These are phyloP conservation scores for Diaporthe sp. DNA, from an alignment of 2,329 filamentous ascomycete genomes.

Conservation along the genomic window DNA sequence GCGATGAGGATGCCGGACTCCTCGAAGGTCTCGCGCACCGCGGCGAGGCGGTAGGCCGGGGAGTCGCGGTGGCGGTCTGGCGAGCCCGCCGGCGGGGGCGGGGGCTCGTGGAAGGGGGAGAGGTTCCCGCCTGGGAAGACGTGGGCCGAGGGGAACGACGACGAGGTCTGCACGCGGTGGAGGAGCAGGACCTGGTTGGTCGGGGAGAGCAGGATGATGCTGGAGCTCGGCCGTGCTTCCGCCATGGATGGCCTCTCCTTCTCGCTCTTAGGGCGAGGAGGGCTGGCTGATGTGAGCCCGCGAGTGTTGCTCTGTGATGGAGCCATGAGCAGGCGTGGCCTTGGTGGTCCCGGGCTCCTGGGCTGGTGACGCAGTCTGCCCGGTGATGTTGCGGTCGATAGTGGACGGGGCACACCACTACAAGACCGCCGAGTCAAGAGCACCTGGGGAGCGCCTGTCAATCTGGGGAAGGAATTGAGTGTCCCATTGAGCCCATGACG, in stretches of 20 bases:
- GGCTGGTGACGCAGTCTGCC: not conserved
- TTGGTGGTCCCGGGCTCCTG: not conserved
- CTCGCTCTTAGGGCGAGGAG: not conserved
- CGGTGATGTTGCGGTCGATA: not conserved
- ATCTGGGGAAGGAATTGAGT: not conserved
- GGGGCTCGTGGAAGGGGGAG: slow-evolving; percentile 82
- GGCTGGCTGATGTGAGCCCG: not conserved
- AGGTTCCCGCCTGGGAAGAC: slow-evolving; percentile 96
- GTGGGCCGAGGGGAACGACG: slow-evolving; percentile 90
- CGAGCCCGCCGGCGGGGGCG: slow-evolving; percentile 59
- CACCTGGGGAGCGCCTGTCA: not conserved
- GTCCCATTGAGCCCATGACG: slow-evolving; percentile 1
- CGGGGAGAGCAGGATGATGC: slow-evolving; percentile 87
- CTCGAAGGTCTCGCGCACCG: slow-evolving; percentile 93
- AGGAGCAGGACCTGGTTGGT: slow-evolving; percentile 90
- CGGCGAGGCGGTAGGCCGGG: slow-evolving; percentile 81
- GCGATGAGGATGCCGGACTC: slow-evolving; percentile 92
- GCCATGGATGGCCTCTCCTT: not conserved
- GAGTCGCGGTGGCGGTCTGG: slow-evolving; percentile 77
- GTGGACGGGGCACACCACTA: not conserved
- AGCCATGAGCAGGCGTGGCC: not conserved
- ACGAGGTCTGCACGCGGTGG: slow-evolving; percentile 85
- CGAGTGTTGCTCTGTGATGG: not conserved
- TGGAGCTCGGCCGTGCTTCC: slow-evolving; percentile 52
- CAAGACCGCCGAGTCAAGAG: not conserved